A percentile compares a stretch with the other conserved stretches of the same genome.
These are phyloP conservation scores for Coemansia javaensis DNA, from an alignment of 192 early-diverging fungal species.

Conservation along the genomic window DNA sequence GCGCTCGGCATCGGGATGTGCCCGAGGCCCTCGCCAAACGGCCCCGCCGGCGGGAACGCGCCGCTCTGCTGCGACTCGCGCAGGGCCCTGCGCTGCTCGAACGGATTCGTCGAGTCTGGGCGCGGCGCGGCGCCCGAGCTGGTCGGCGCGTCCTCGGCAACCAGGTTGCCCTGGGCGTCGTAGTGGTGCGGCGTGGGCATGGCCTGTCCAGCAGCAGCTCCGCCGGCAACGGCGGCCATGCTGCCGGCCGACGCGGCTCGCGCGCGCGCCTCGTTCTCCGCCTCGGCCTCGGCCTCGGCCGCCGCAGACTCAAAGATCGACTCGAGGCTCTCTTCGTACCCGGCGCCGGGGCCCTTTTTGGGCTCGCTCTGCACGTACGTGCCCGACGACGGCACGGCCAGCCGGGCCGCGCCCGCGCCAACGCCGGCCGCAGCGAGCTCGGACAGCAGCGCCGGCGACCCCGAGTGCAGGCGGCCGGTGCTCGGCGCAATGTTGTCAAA, in stretches of 20 bases:
- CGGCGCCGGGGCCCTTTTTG: constrained; percentile 11
- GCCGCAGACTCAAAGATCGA: constrained; percentile 49
- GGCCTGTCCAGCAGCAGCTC: constrained; percentile 6
- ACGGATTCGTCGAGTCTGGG: constrained; percentile 45
- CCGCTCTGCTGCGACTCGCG: constrained; percentile 49
- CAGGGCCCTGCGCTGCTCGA: constrained; percentile 46
- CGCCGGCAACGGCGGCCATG: constrained; percentile 5
- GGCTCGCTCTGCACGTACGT: constrained; percentile 39
- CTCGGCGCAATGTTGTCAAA: constrained; percentile 43
- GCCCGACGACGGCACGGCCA: constrained; percentile 39
- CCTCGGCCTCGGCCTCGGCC: constrained; percentile 43
- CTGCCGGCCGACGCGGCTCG: constrained; percentile 27
- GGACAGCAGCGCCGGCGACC: constrained; percentile 23
- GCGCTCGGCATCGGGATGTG: constrained; percentile 40
- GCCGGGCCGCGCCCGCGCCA: too few species aligned
- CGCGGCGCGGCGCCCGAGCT: constrained; percentile 31
- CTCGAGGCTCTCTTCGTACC: constrained; percentile 39
- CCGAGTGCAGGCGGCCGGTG: constrained; percentile 37
- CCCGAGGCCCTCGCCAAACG: constrained; percentile 31
- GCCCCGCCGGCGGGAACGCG: constrained; percentile 47
- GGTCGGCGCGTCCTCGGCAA: constrained; percentile 11
- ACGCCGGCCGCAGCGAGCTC: constrained; percentile 34
- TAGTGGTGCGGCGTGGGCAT: constrained; percentile 32
- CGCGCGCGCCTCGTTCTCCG: constrained; percentile 35
- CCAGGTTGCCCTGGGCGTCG: constrained; percentile 10